Evolutionary conservation across 306 rosid genomes (phyloP).

Genomic region (Quercus alba): DNA sequence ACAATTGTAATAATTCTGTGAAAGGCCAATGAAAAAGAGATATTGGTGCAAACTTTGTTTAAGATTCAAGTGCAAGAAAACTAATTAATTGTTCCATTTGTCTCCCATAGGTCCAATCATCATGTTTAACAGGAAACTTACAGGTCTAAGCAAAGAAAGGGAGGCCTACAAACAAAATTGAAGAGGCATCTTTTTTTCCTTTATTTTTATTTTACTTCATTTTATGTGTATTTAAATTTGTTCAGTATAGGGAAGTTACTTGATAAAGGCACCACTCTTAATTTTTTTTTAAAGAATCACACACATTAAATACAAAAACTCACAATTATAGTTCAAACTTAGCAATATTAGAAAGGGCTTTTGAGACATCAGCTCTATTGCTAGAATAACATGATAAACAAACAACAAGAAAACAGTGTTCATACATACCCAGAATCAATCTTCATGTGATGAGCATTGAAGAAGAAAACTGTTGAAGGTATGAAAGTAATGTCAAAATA

Average conservation of each 20-base stretch:
- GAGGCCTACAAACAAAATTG: not conserved
- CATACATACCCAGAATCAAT: slow-evolving; percentile 73
- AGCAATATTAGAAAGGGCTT: not conserved
- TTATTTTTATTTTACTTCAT: not conserved
- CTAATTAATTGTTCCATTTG: not conserved
- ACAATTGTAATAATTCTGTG: not conserved
- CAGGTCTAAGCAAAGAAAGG: not conserved
- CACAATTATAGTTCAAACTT: not conserved
- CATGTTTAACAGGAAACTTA: not conserved
- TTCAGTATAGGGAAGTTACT: not conserved
- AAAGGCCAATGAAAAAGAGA: not conserved
- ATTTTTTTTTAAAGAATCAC: not conserved
- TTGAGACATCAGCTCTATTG: not conserved
- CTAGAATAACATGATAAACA: not conserved
- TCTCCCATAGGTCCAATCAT: not conserved
- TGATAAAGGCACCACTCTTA: not conserved
- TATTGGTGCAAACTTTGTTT: not conserved
- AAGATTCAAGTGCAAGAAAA: not conserved
- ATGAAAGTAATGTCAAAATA: slow-evolving; percentile 71
- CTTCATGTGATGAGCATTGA: slow-evolving; percentile 97
- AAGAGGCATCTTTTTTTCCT: not conserved
- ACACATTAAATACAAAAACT: not conserved
- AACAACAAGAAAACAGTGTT: not conserved
- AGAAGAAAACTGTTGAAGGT: slow-evolving; percentile 81
- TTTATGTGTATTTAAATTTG: not conserved